A percentile compares a stretch with the other conserved stretches of the same genome.
Evolutionary conservation across 2,329 filamentous ascomycete species (phyloP).

Genomic region (Periconia digitata): DNA sequence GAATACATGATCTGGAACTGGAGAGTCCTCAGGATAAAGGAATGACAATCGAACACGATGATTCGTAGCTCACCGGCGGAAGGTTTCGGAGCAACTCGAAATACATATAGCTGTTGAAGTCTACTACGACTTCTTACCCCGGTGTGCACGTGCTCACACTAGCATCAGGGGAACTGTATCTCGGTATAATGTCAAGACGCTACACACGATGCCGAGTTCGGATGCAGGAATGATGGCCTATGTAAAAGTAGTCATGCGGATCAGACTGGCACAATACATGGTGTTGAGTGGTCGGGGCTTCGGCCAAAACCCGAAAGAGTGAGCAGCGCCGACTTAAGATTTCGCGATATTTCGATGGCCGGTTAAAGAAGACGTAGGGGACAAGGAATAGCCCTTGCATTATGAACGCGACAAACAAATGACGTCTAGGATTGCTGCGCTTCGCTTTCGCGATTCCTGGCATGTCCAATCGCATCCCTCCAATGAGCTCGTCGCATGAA

Average conservation of each 20-base stretch:
- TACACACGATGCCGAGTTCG: conserved; percentile 3
- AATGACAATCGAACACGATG: conserved; percentile 9
- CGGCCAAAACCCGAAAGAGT: neutral
- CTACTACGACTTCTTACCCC: neutral
- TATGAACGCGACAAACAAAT: neutral
- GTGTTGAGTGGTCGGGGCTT: neutral
- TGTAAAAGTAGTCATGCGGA: conserved; percentile 1
- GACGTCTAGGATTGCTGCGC: neutral
- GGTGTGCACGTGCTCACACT: neutral
- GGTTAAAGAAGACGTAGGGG: neutral
- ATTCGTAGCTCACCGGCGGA: conserved; percentile 3
- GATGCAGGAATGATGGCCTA: conserved; percentile 1
- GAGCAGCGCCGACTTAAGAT: neutral
- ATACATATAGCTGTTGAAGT: conserved; percentile 1
- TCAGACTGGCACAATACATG: neutral
- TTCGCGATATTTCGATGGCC: neutral
- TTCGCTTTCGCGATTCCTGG: neutral
- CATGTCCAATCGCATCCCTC: too few species aligned
- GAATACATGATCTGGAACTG: conserved; percentile 22
- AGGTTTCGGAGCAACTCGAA: conserved; percentile 3
- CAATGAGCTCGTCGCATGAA: neutral
- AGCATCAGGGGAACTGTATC: conserved; percentile 1
- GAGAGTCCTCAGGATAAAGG: neutral
- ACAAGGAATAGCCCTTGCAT: neutral
- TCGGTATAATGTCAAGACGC: conserved; percentile 1